Conservation (phyloP, 441 rosid genomes). For the Kokia cookei region DNA sequence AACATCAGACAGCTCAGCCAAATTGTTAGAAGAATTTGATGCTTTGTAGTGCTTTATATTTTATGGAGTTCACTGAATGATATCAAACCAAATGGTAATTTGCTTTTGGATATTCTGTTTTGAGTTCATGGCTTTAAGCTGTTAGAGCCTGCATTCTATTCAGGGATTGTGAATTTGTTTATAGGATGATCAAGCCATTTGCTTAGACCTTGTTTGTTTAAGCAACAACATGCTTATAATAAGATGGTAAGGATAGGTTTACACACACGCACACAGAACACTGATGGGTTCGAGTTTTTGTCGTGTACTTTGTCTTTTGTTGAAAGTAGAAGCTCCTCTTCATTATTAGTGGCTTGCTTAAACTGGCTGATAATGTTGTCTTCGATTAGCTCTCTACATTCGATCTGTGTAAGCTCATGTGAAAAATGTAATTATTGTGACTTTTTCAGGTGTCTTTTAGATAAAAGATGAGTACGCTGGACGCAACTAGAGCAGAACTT, state of each 20-base stretch:
- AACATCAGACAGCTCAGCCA: background rate
- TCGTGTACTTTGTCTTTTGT: background rate
- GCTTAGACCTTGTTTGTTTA: background rate
- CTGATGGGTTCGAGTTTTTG: background rate
- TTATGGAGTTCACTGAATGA: background rate
- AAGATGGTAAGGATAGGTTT: background rate
- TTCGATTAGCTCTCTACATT: background rate
- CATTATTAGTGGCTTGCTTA: background rate
- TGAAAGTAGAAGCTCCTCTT: background rate
- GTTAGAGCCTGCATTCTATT: background rate
- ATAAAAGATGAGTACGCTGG: conserved; percentile 67
- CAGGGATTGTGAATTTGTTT: background rate
- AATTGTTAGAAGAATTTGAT: background rate
- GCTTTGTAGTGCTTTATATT: background rate
- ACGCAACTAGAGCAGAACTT: conserved; percentile 88
- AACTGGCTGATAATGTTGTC: background rate
- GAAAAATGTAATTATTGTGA: background rate
- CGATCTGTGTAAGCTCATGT: background rate
- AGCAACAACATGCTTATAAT: background rate
- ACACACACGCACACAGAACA: background rate
- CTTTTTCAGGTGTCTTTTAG: conserved; percentile 16
- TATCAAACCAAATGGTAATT: background rate
- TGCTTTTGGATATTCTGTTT: background rate
- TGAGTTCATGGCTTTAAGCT: background rate
- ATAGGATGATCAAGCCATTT: background rate